Base-by-base conservation (phyloP, 2,329 filamentous ascomycete genomes). In the Achaetomium macrosporum region DNA sequence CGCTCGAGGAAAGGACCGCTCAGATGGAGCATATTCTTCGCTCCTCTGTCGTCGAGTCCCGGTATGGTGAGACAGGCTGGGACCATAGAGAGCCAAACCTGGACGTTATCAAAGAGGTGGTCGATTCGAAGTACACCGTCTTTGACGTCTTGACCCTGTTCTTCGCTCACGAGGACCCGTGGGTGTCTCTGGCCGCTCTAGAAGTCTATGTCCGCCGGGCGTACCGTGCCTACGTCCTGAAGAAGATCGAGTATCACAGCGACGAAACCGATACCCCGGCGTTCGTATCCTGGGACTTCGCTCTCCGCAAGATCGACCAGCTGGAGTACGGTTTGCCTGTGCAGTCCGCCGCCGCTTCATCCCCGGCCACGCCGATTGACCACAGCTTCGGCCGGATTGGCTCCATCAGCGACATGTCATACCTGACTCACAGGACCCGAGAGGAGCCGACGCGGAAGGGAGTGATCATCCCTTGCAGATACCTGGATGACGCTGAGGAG, bases 1-100 rank as follows among this genome's bases (percentile, higher is more conserved):
- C 93, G 3, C 78, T 99, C 17, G 93, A 97, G 71, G 93, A 99
- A 78, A 86, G 93, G 62, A 88, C 88, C 25, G 82, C 87, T 7
- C 93, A 99, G 75, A 96, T 99, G 92, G 93, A 97, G 76, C 92
- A 97, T 71, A 99, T 99, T 60, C 79, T 99, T 51, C 88, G 91
- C 55, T 96, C 92, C 25, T 92, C 93, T 0, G 93, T 99, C 19
- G 83, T 96, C 8, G 90, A 99, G 71, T 96, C 91, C n/a, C 85
- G 88, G 62, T 99, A 99, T 66, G 93, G 93, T 55, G 93, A 99
- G 78, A 91, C 89, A 56, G 91, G 92, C 47, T 96, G 89, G 88
- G 92, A 96, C 59, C 93, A 99, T 74, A 82, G 93, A 61, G 88
- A 96, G 71, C 93, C 93, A 44, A 89, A 87, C 71, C 76, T 95